phyloP scores from a whole-genome alignment of 2,329 filamentous ascomycete species.

The Lachnellula arida region DNA sequence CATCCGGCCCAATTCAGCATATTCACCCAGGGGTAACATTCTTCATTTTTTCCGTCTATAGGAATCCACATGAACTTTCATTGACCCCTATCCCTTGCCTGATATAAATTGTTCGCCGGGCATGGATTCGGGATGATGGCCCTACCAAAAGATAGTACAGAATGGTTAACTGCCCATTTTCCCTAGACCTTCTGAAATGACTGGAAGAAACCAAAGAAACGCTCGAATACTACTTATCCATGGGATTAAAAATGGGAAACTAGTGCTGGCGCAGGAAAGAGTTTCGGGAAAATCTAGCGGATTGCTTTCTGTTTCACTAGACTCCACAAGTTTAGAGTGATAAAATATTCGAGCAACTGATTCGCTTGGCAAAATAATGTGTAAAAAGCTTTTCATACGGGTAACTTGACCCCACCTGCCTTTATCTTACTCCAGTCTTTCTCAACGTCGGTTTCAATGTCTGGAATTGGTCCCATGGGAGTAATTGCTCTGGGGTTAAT shows the following conservation, averaged over 20 bases:
- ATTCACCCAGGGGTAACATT: not conserved
- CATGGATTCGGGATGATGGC: no score
- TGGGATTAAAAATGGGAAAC: not conserved
- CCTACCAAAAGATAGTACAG: no score
- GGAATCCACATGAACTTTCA: not conserved
- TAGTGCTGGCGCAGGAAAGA: not conserved
- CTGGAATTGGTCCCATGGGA: constrained; percentile 76
- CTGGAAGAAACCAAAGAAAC: no score
- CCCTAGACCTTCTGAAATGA: no score
- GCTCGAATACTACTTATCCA: not conserved
- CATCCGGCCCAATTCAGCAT: not conserved
- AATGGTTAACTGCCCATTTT: no score
- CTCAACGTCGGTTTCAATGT: constrained; percentile 71
- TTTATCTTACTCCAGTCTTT: constrained; percentile 46
- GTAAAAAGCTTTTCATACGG: not conserved
- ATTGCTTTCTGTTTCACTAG: not conserved
- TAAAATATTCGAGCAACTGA: no score
- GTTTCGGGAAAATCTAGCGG: no score
- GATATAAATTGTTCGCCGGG: no score
- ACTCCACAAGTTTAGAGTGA: no score
- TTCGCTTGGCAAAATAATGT: not conserved
- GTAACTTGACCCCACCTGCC: constrained; percentile 19
- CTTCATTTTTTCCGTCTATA: not conserved
- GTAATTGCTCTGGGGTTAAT: constrained; percentile 71
- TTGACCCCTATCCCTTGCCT: no score